Evolutionary conservation across 371 early-diverging fungal genomes (phyloP).

Genomic region (Dichotomocladium elegans): DNA sequence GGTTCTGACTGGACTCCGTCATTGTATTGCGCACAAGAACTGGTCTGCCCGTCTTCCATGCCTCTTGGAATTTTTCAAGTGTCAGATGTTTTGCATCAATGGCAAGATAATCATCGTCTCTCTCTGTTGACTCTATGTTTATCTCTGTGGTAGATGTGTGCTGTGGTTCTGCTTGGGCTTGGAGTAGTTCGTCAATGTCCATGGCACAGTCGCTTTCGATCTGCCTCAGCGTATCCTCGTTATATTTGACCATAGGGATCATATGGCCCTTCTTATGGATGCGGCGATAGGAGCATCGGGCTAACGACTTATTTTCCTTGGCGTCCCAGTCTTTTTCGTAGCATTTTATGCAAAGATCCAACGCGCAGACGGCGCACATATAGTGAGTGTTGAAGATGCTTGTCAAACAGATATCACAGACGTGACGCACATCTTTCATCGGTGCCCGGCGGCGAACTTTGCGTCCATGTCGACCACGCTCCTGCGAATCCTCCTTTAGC

Average conservation of each 20-base stretch:
- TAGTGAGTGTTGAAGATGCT: slow-evolving; percentile 45
- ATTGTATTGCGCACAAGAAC: slow-evolving; percentile 29
- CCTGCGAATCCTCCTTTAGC: slow-evolving; percentile 1
- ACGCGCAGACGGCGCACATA: slow-evolving; percentile 51
- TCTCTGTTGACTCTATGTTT: background rate
- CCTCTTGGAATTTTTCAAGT: slow-evolving; percentile 25
- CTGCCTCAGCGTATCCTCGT: slow-evolving; percentile 7
- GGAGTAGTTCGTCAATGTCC: background rate
- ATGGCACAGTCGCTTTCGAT: slow-evolving; percentile 8
- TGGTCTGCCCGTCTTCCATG: slow-evolving; percentile 37
- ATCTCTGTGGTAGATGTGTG: background rate
- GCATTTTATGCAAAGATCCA: slow-evolving; percentile 57
- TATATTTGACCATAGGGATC: slow-evolving; percentile 24
- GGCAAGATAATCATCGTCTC: background rate
- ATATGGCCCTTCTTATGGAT: slow-evolving; percentile 34
- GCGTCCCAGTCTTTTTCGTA: slow-evolving; percentile 22
- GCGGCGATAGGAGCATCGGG: slow-evolving; percentile 9
- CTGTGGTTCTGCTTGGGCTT: too few species aligned
- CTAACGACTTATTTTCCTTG: background rate
- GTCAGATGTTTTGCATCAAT: slow-evolving; percentile 4
- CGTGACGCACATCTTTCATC: slow-evolving; percentile 22
- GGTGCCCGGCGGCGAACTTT: slow-evolving; percentile 8
- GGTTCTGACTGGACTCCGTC: slow-evolving; percentile 2
- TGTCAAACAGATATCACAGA: slow-evolving; percentile 50
- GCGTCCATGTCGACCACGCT: background rate